Evolutionary conservation across 805 yeast species (phyloP).

Genomic region (Candida xyloterini): DNA sequence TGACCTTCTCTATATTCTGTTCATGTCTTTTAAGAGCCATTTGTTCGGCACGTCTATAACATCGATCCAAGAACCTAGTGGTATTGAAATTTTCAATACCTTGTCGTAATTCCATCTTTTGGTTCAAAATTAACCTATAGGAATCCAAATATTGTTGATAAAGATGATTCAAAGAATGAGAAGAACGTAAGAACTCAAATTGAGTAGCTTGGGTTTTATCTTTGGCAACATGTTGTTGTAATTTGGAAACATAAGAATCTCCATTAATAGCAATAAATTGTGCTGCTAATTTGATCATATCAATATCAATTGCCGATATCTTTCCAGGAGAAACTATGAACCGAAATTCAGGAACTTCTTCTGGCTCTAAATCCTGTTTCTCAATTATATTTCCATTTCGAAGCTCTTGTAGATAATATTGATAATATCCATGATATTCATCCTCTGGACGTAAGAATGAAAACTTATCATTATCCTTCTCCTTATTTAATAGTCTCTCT

Average conservation of each 20-base stretch:
- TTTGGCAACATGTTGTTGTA: conserved; percentile 29
- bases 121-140: conserved; percentile 42
- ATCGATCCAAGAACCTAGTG: conserved; percentile 40
- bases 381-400: conserved; percentile 24
- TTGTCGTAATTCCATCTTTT: conserved; percentile 21
- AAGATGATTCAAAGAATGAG: conserved; percentile 57
- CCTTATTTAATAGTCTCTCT: conserved; percentile 46
- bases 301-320: conserved; percentile 61
- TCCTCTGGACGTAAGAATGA: conserved; percentile 57
- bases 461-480: conserved; percentile 51
- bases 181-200: conserved; percentile 61
- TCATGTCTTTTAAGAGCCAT: conserved; percentile 37
- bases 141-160: conserved; percentile 53
- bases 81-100: conserved; percentile 25
- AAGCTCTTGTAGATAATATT: conserved; percentile 39
- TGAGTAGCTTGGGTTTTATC: conserved; percentile 43
- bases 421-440: conserved; percentile 58
- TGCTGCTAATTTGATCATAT: conserved; percentile 71
- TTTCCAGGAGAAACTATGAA: conserved; percentile 34
- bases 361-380: background rate
- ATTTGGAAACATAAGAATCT: conserved; percentile 37
- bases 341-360: conserved; percentile 12
- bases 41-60: conserved; percentile 58
- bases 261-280: conserved; percentile 64
- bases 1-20: conserved; percentile 30